These are phyloP conservation scores for Annulohypoxylon moriforme DNA, from an alignment of 495 filamentous ascomycete genomes.

Conservation along the genomic window DNA sequence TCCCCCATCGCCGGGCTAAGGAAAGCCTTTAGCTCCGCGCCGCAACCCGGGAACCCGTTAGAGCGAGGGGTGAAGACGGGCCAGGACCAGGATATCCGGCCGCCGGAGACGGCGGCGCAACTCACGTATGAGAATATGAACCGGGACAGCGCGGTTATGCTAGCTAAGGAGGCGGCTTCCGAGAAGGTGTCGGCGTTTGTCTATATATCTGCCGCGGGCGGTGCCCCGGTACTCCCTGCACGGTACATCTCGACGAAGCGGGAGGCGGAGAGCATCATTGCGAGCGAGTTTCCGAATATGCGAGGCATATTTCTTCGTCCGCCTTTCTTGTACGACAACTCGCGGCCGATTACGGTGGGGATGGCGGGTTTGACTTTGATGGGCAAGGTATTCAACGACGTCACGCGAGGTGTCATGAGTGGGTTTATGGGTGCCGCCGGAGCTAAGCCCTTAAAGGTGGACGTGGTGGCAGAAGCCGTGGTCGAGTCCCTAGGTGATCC, in stretches of 20 bases:
- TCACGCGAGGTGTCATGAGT: constrained; percentile 77
- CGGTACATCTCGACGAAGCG: constrained; percentile 94
- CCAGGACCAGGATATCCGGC: constrained; percentile 65
- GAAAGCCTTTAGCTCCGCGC: constrained; percentile 72
- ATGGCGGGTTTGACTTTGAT: constrained; percentile 78
- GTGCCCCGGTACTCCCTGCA: constrained; percentile 81
- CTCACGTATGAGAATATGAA: constrained; percentile 99
- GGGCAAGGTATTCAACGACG: constrained; percentile 75
- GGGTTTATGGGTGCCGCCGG: constrained; percentile 82
- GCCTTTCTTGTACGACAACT: constrained; percentile 89
- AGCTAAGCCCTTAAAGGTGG: constrained; percentile 86
- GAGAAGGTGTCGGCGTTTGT: constrained; percentile 76
- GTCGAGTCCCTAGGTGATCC: constrained; percentile 82
- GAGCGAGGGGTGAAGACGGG: constrained; percentile 51
- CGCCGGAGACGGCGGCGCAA: constrained; percentile 75
- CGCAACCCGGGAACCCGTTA: constrained; percentile 71
- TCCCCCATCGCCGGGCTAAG: constrained; percentile 77
- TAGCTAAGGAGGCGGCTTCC: constrained; percentile 81
- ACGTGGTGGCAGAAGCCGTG: constrained; percentile 84
- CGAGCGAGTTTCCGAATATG: constrained; percentile 75
- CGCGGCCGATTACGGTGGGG: constrained; percentile 82
- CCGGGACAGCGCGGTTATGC: constrained; percentile 81
- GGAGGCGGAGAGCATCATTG: constrained; percentile 85
- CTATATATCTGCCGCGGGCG: constrained; percentile 89
- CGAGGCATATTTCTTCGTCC: constrained; percentile 84